Evolutionary conservation across 2,329 filamentous ascomycete species (phyloP).

Genomic region (Xylaria sp.): DNA sequence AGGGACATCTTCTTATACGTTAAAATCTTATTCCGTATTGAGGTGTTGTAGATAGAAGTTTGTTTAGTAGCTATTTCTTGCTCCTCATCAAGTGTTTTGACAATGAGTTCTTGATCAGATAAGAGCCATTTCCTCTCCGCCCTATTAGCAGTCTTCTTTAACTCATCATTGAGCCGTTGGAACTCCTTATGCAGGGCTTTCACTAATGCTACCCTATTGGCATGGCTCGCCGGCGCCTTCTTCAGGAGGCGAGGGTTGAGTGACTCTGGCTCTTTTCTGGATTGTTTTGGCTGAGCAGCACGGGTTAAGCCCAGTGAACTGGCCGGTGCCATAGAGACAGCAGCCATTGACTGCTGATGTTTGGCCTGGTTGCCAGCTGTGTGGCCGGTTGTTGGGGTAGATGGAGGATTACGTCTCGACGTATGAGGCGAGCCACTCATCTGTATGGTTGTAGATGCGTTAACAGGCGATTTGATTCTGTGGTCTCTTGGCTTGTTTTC

Average conservation of each 20-base stretch:
- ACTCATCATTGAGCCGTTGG: constrained; percentile 72
- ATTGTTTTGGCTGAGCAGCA: constrained; percentile 32
- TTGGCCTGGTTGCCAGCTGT: constrained; percentile 20
- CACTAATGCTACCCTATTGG: constrained; percentile 67
- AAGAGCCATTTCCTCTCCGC: constrained; percentile 66
- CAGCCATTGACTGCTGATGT: constrained; percentile 4
- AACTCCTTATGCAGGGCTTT: constrained; percentile 74
- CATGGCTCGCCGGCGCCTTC: constrained; percentile 66
- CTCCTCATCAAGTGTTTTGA: constrained; percentile 79
- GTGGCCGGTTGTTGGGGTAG: constrained; percentile 12
- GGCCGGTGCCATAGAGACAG: constrained; percentile 3
- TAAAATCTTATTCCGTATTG: constrained; percentile 84
- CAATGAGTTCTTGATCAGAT: constrained; percentile 74
- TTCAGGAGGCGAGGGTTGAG: constrained; percentile 76
- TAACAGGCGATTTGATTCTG: constrained; percentile 10
- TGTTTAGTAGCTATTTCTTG: constrained; percentile 76
- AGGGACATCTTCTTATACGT: constrained; percentile 79
- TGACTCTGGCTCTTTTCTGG: constrained; percentile 58
- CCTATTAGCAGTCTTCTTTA: constrained; percentile 63
- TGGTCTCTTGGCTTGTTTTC: constrained; percentile 24
- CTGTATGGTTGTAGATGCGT: constrained; percentile 16
- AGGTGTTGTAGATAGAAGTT: constrained; percentile 79
- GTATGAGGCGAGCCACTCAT: constrained; percentile 10
- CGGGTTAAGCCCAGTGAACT: constrained; percentile 16
- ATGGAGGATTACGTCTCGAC: constrained; percentile 10